These are phyloP conservation scores for Prunus fruticosa DNA, from an alignment of 306 rosid species.

Conservation along the genomic window DNA sequence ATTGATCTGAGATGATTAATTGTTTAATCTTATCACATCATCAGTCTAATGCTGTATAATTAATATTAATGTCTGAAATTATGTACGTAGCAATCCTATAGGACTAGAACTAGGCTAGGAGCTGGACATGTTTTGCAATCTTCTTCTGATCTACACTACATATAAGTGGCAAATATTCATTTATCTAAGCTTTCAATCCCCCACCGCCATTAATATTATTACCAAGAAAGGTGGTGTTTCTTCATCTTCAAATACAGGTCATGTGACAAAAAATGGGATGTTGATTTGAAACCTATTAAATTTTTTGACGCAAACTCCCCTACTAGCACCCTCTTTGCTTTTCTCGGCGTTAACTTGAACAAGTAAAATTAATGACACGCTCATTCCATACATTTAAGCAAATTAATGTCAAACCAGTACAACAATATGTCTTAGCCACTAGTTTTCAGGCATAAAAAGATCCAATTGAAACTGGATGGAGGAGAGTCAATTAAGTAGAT, in stretches of 20 bases:
- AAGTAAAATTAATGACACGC: neutral
- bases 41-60: neutral
- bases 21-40: neutral
- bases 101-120: neutral
- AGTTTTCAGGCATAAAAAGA: neutral
- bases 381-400: neutral
- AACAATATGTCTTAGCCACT: neutral
- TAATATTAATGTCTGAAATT: neutral
- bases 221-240: neutral
- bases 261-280: constrained; percentile 9
- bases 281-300: neutral
- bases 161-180: neutral
- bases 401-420: neutral
- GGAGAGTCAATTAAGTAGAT: neutral
- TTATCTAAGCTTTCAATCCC: neutral
- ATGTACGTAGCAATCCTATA: neutral
- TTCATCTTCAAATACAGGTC: constrained; percentile 1
- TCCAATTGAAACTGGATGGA: neutral
- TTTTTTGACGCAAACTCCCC: neutral
- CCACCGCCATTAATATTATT: neutral
- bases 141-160: neutral
- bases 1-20: neutral
- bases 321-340: neutral
- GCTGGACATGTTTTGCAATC: neutral
- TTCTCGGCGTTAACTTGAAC: neutral